Percentiles rank a stretch among this genome's conserved stretches.
These are phyloP conservation scores for Solanum ossicruentum DNA, from an alignment of 257 asterid species.

Conservation along the genomic window DNA sequence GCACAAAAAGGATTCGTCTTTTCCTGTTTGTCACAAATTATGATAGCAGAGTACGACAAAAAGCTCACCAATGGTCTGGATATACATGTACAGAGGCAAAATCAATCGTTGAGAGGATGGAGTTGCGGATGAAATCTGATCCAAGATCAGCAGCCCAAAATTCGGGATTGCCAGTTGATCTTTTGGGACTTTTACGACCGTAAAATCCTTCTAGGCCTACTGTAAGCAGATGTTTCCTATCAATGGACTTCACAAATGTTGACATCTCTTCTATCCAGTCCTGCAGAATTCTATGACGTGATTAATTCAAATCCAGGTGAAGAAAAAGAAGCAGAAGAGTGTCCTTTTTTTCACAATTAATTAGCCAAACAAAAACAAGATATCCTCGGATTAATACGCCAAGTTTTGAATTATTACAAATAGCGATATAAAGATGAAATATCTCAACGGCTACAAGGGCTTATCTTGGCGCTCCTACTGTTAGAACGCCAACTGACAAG, in stretches of 20 bases:
- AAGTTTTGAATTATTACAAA: no score
- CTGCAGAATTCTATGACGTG: conserved; percentile 30
- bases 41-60: not conserved
- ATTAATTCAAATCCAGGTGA: not conserved
- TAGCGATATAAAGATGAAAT: no score
- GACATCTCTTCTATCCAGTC: conserved; percentile 99
- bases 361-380: not conserved
- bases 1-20: not conserved
- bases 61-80: conserved; percentile 92
- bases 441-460: no score
- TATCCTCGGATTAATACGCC: not conserved
- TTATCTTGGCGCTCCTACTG: no score
- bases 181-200: conserved; percentile 75
- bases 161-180: conserved; percentile 75
- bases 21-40: not conserved
- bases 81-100: conserved; percentile 96
- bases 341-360: not conserved
- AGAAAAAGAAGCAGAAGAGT: not conserved
- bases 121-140: conserved; percentile 87
- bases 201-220: conserved; percentile 98
- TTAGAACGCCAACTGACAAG: no score
- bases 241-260: conserved; percentile 66
- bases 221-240: conserved; percentile 73
- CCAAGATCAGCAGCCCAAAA: conserved; percentile 94
- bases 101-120: conserved; percentile 68